A percentile compares a stretch with the other conserved stretches of the same genome.
Evolutionary conservation across 2,329 filamentous ascomycete species (phyloP).

Genomic region (Didymellaceae sp.): DNA sequence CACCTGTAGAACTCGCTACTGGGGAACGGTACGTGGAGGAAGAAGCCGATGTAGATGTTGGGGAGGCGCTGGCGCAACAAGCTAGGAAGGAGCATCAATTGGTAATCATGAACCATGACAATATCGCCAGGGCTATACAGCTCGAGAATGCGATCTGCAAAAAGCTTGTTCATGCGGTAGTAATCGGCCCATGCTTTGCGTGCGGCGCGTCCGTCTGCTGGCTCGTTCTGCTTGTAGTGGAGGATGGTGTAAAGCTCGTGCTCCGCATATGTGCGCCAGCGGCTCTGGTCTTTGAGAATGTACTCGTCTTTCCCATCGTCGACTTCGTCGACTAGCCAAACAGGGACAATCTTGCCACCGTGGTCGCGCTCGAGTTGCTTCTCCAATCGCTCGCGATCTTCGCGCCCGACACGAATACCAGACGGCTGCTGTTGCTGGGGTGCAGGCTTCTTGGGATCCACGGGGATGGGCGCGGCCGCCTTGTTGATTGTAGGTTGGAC

Average conservation of each 20-base stretch:
- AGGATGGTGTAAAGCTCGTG: slow-evolving; percentile 91
- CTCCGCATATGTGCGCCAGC: slow-evolving; percentile 91
- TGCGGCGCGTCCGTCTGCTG: slow-evolving; percentile 81
- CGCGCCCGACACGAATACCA: slow-evolving; percentile 72
- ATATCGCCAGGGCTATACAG: slow-evolving; percentile 92
- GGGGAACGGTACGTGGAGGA: slow-evolving; percentile 91
- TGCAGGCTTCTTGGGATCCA: slow-evolving; percentile 66
- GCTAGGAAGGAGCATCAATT: slow-evolving; percentile 86
- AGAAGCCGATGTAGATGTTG: slow-evolving; percentile 93
- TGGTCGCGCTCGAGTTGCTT: slow-evolving; percentile 74
- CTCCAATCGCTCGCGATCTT: slow-evolving; percentile 77
- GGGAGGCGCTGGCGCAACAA: slow-evolving; percentile 85
- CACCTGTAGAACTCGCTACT: slow-evolving; percentile 95
- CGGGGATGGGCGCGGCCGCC: slow-evolving; percentile 78
- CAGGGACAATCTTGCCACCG: slow-evolving; percentile 79
- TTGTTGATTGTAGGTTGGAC: slow-evolving; percentile 67
- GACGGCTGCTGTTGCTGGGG: slow-evolving; percentile 68
- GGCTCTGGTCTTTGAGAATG: slow-evolving; percentile 77
- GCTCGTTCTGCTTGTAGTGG: slow-evolving; percentile 95
- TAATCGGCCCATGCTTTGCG: slow-evolving; percentile 91
- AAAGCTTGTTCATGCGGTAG: slow-evolving; percentile 88
- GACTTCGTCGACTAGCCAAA: slow-evolving; percentile 84
- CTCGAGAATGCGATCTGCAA: slow-evolving; percentile 86
- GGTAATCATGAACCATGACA: slow-evolving; percentile 92
- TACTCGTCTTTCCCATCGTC: slow-evolving; percentile 73